phyloP scores from a whole-genome alignment of 345 rosid species.

The Populus davidiana region DNA sequence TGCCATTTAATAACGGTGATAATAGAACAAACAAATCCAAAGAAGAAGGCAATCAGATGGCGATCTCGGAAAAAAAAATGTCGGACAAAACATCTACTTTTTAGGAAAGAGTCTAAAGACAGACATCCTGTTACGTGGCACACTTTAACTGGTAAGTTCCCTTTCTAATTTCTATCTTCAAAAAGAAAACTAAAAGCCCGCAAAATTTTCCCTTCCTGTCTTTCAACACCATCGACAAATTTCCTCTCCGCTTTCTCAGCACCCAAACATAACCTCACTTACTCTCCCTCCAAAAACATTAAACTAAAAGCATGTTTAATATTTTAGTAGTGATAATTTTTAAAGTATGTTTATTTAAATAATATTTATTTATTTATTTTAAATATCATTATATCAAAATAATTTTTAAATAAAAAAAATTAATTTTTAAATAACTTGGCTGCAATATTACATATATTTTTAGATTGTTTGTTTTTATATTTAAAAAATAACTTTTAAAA shows the following conservation, averaged over 20 bases:
- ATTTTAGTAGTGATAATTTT: too few species aligned
- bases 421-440: too few species aligned
- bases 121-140: slow-evolving; percentile 3
- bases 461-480: too few species aligned
- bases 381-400: too few species aligned
- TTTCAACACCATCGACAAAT: background rate
- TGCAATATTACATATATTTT: too few species aligned
- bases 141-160: background rate
- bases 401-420: too few species aligned
- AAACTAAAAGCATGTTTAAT: too few species aligned
- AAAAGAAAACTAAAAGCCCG: background rate
- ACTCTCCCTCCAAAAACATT: background rate
- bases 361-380: too few species aligned
- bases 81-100: background rate
- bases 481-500: too few species aligned
- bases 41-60: background rate
- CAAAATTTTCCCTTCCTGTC: background rate
- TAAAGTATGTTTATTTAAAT: too few species aligned
- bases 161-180: background rate
- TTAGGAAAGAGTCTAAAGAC: background rate
- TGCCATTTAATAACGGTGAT: too few species aligned
- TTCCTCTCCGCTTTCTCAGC: background rate
- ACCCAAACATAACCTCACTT: background rate
- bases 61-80: background rate
- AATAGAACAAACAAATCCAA: too few species aligned